phyloP scores from a whole-genome alignment of 257 asterid genomes.

The Solanum chilense region DNA sequence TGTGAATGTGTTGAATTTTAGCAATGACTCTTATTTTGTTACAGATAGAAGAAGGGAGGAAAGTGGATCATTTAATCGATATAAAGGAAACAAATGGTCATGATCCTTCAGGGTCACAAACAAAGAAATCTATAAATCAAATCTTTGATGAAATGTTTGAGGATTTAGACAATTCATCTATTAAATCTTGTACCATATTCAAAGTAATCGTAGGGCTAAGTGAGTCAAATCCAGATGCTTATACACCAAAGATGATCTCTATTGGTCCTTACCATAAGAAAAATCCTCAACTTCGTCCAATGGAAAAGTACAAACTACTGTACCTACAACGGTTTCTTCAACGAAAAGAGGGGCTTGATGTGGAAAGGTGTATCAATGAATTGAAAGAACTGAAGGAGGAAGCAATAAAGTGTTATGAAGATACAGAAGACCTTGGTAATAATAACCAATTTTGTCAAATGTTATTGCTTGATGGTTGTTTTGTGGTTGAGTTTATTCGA shows the following conservation, averaged over 20 bases:
- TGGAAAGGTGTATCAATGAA: not conserved
- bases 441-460: not conserved
- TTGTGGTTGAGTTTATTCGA: constrained; percentile 3
- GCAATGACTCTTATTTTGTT: too few relatives aligned
- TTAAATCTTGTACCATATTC: not conserved
- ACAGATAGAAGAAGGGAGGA: not conserved
- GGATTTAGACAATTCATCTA: not conserved
- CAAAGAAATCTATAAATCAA: too few relatives aligned
- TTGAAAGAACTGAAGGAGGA: not conserved
- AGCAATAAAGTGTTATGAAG: not conserved
- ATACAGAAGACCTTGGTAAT: not conserved
- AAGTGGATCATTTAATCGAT: not conserved
- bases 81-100: not conserved
- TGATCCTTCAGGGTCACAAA: too few relatives aligned
- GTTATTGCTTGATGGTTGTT: constrained; percentile 5
- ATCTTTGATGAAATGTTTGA: not conserved
- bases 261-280: constrained; percentile 7
- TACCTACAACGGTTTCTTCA: not conserved
- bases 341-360: not conserved
- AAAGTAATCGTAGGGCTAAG: not conserved
- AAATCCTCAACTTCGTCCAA: not conserved
- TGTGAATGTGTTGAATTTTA: too few relatives aligned
- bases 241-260: not conserved
- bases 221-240: not conserved
- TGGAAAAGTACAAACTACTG: not conserved